Base-by-base conservation (phyloP, 306 rosid species). In the Pyrus betulifolia region DNA sequence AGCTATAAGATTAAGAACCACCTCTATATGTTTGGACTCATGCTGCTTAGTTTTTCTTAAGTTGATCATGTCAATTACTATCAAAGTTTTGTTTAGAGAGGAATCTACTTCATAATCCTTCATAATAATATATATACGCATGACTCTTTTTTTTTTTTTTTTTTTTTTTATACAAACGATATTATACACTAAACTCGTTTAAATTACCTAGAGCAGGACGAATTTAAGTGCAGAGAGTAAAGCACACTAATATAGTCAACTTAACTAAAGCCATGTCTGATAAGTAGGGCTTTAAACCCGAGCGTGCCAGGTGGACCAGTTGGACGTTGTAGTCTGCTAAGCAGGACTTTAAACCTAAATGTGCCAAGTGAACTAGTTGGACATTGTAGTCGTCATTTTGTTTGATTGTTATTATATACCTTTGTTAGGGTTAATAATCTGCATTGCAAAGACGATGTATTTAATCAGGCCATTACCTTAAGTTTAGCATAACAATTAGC, bases 201-300 rank as follows among this genome's bases (percentile, higher is more conserved):
- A 51, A 51, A 51, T 2, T 15, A 51, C 7, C 1, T 2, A 2
- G 21, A 51, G 55, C 2, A 0, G 0, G 3, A 2, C 3, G 3
- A 51, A 51, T 6, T 14, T 15, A 18, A 2, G 1, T 51, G 21
- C 8, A 18, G 0, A 49, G 19, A 6, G 19, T 4, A 2, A 49
- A 49, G 4, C 54, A 49, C 54, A 15, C 2, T 15, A 0, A 14
- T 49, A 3, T 15, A 49, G 54, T 5, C 6, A 49, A 51, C 8
- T 51, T 51, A 2, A 5, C 18, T 51, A 15, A 51, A 51, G 8
- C 1, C 2, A 51, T 1, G 0, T 51, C 8, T 51, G 1, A 3
- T 15, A 51, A 51, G 8, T 0, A 15, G 21, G 55, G 6, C 8
- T 15, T 17, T 51, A 51, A 49, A 15, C 55, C 55, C 55, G 17